Evolutionary conservation across 495 filamentous ascomycete genomes (phyloP), one percentile per base, ranked within the genome.

Genomic region (Aspergillus indologenus): DNA sequence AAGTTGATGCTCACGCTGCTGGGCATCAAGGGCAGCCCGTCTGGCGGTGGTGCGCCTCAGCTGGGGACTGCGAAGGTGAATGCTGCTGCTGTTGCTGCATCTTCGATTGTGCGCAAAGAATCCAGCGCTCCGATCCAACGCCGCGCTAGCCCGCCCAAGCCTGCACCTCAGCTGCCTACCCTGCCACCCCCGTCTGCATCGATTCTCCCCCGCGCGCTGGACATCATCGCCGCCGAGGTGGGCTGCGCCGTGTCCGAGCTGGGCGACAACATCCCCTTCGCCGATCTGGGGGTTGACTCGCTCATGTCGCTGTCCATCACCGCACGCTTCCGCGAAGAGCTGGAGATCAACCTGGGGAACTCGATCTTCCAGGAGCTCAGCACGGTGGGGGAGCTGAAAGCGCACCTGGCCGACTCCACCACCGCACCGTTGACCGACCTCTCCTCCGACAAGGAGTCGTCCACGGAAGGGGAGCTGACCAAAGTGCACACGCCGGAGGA

Each of bases 211-310:
- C 49, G 49, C 26, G 46, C 54, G 9, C 44, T 66, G 2, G 51
- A 29, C 1, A 49, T 65, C 0, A 61, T 72, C 23, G 65, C 68
- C 5, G 56, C 64, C 18, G 70, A 74, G 54, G 55, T 62, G n/a
- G 68, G 60, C 6, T 43, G 70, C 5, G 57, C 60, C 11, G 15
- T 53, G 23, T 46, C 44, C 3, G 70, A 73, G 1, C 63, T 74
- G 3, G 75, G 70, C 0, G 68, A 77, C 31, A 66, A 74, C 45
- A 29, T 29, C 26, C 65, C 52, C 0, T 73, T 83, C 53, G 71
- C 71, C 8, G 73, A 79, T 31, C 52, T 84, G 18, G 83, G 83
- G 0, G 69, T 85, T 6, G 82, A 85, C 59, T 79, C 74, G 2
- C 70, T 85, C 9, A 64, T 84, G 59, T 68, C 70, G 1, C 67